Conservation (phyloP, 208 protist species). For the Acanthamoeba lugdunensis region DNA sequence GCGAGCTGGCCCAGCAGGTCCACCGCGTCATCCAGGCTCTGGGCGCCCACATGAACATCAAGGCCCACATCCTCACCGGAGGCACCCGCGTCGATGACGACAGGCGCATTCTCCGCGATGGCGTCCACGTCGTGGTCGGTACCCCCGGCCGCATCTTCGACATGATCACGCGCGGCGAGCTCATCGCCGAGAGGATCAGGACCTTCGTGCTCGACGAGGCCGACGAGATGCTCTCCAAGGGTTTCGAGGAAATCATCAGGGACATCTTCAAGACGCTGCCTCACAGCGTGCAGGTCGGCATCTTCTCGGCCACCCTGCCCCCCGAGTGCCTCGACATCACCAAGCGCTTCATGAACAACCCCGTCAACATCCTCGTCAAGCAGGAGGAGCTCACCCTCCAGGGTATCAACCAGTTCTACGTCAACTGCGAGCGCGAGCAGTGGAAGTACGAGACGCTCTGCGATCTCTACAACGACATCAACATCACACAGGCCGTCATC, state of each 20-base stretch:
- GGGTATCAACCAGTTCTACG: conserved; percentile 96
- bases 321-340: conserved; percentile 97
- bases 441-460: conserved; percentile 98
- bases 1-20: conserved; percentile 96
- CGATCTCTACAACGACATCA: conserved; percentile 92
- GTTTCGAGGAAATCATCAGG: conserved; percentile 96
- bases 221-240: conserved; percentile 96
- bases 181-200: conserved; percentile 89
- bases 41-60: conserved; percentile 94
- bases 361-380: conserved; percentile 98
- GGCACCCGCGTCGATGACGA: conserved; percentile 96
- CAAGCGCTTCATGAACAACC: conserved; percentile 98
- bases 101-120: conserved; percentile 87
- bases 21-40: conserved; percentile 94
- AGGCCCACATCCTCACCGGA: conserved; percentile 89
- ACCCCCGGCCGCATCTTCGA: conserved; percentile 97
- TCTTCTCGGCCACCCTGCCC: conserved; percentile 99
- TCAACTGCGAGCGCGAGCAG: conserved; percentile 94
- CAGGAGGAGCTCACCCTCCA: conserved; percentile 98
- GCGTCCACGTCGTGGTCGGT: conserved; percentile 93
- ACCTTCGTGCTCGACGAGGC: conserved; percentile 98
- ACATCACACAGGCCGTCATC: conserved; percentile 96
- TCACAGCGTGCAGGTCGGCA: conserved; percentile 95
- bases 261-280: conserved; percentile 97
- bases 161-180: conserved; percentile 93